Conservation (phyloP, 2,329 filamentous ascomycete genomes). For the Malbranchea zuffiana region DNA sequence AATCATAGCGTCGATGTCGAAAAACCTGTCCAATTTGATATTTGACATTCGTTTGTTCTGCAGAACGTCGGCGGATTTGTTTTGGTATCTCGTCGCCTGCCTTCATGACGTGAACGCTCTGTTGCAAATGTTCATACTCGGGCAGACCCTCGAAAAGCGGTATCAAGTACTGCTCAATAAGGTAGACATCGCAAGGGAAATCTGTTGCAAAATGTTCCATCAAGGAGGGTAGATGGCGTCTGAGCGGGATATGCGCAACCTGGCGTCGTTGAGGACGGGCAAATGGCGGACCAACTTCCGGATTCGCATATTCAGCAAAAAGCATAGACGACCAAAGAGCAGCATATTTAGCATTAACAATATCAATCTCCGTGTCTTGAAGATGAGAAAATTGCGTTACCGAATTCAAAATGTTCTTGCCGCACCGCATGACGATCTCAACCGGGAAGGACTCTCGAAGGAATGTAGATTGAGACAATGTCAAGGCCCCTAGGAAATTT, state of each 20-base stretch:
- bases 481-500: slow-evolving; percentile 39
- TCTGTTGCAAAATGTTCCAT: slow-evolving; percentile 53
- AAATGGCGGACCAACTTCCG: slow-evolving; percentile 6
- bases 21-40: slow-evolving; percentile 77
- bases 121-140: slow-evolving; percentile 44
- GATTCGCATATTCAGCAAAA: slow-evolving; percentile 31
- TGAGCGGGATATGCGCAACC: slow-evolving; percentile 41
- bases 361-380: slow-evolving; percentile 37
- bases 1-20: slow-evolving; percentile 66
- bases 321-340: slow-evolving; percentile 60
- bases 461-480: slow-evolving; percentile 38
- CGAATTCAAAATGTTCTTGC: slow-evolving; percentile 69
- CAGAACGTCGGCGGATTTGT: slow-evolving; percentile 29
- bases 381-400: slow-evolving; percentile 43
- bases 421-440: slow-evolving; percentile 62
- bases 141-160: slow-evolving; percentile 47
- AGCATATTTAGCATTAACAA: slow-evolving; percentile 56
- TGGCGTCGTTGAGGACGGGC: slow-evolving; percentile 20
- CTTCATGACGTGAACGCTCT: slow-evolving; percentile 46
- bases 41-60: slow-evolving; percentile 39
- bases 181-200: slow-evolving; percentile 59
- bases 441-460: slow-evolving; percentile 53
- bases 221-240: slow-evolving; percentile 54
- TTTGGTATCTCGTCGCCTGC: slow-evolving; percentile 47
- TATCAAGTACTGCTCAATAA: slow-evolving; percentile 57